Conservation (phyloP, 768 basidiomycete genomes). For the Suillus hirtellus region DNA sequence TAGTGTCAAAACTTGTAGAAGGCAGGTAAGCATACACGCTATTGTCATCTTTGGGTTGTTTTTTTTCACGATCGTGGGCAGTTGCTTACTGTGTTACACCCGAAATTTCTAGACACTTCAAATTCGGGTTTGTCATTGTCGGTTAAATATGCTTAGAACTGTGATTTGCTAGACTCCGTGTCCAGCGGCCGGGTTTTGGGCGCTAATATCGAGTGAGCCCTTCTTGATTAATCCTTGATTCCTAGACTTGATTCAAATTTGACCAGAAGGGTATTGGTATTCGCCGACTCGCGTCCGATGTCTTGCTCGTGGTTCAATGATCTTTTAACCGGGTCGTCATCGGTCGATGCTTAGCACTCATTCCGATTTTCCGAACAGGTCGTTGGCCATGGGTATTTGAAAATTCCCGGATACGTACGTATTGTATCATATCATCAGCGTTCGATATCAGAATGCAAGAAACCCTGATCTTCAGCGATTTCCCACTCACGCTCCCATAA, state of each 20-base stretch:
- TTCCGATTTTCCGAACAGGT: neutral
- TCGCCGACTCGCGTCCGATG: neutral
- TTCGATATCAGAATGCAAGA: neutral
- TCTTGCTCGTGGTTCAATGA: no score
- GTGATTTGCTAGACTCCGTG: neutral
- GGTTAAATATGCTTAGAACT: neutral
- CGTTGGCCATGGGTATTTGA: neutral
- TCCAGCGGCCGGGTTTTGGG: neutral
- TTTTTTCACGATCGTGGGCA: conserved; percentile 9
- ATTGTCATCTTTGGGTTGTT: neutral
- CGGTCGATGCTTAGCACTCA: neutral
- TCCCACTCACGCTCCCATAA: neutral
- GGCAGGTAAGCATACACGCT: conserved; percentile 3
- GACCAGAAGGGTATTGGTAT: neutral
- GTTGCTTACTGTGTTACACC: neutral
- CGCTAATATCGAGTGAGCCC: neutral
- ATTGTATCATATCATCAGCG: neutral
- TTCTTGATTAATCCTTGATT: no score
- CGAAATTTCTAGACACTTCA: conserved; percentile 1
- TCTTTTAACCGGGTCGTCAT: neutral
- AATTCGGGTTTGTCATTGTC: neutral
- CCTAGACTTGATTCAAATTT: neutral
- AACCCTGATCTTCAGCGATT: neutral
- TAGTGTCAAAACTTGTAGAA: neutral
- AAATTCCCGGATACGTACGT: neutral